Conservation (phyloP, 2,329 filamentous ascomycete species). For the Nectriaceae sp. region DNA sequence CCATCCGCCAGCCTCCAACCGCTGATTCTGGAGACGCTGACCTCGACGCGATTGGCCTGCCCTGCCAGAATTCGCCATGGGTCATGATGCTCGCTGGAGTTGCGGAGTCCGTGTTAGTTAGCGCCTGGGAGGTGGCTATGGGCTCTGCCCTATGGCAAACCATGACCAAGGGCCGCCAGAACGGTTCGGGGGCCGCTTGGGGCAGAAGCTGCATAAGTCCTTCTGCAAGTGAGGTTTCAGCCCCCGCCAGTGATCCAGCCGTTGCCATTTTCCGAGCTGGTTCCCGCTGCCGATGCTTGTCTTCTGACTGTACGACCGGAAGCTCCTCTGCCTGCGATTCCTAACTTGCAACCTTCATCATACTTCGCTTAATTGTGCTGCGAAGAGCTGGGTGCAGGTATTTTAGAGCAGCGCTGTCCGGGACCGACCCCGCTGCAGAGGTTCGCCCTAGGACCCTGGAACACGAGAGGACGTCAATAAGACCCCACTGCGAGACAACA, state of each 20-base stretch:
- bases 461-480: neutral
- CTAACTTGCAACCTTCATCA: neutral
- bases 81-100: too few species aligned
- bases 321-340: neutral
- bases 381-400: neutral
- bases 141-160: too few species aligned
- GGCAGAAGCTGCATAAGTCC: neutral
- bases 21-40: too few species aligned
- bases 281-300: neutral
- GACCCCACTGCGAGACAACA: neutral
- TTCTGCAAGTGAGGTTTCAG: constrained; percentile 28
- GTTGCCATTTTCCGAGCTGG: neutral
- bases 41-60: constrained; percentile 24
- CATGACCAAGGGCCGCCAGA: too few species aligned
- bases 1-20: too few species aligned
- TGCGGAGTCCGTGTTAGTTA: too few species aligned
- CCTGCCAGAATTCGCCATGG: too few species aligned
- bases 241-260: constrained; percentile 14
- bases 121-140: too few species aligned
- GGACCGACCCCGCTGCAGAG: neutral
- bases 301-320: neutral
- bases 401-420: neutral
- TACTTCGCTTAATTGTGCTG: neutral
- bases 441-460: neutral
- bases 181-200: constrained; percentile 1